Evolutionary conservation across 306 rosid genomes (phyloP).

Genomic region (Datisca glomerata): DNA sequence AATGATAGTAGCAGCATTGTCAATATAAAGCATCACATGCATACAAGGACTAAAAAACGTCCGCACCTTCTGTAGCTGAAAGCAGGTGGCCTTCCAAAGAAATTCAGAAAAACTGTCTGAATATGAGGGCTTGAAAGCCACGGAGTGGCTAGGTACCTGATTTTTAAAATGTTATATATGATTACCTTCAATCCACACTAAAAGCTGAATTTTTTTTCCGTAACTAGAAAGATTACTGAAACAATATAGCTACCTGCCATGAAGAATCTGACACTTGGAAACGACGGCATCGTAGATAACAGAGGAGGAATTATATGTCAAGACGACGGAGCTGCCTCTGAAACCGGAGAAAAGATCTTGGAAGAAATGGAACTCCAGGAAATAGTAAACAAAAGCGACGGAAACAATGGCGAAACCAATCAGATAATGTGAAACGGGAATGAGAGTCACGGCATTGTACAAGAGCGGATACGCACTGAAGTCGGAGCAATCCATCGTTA

Average conservation of each 20-base stretch:
- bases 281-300: conserved; percentile 45
- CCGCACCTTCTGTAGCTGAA: conserved; percentile 52
- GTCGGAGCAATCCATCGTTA: too few relatives aligned
- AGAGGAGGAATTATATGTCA: conserved; percentile 38
- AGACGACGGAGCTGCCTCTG: conserved; percentile 30
- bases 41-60: too few relatives aligned
- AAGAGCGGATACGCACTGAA: too few relatives aligned
- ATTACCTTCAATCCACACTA: background rate
- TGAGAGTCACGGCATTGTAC: too few relatives aligned
- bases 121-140: conserved; percentile 80
- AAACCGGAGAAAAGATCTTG: conserved; percentile 38
- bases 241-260: conserved; percentile 27
- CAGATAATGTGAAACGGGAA: conserved; percentile 45
- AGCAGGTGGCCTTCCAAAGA: conserved; percentile 53
- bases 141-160: conserved; percentile 53
- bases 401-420: conserved; percentile 11
- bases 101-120: conserved; percentile 53
- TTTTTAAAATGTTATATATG: too few relatives aligned
- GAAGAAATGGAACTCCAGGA: conserved; percentile 58
- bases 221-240: background rate
- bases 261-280: conserved; percentile 67
- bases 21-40: too few relatives aligned
- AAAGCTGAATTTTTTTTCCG: background rate
- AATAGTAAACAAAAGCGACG: conserved; percentile 27
- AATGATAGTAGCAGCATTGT: too few relatives aligned